phyloP scores from a whole-genome alignment of 805 yeast genomes.

The Vanderwaltozyma polyspora region DNA sequence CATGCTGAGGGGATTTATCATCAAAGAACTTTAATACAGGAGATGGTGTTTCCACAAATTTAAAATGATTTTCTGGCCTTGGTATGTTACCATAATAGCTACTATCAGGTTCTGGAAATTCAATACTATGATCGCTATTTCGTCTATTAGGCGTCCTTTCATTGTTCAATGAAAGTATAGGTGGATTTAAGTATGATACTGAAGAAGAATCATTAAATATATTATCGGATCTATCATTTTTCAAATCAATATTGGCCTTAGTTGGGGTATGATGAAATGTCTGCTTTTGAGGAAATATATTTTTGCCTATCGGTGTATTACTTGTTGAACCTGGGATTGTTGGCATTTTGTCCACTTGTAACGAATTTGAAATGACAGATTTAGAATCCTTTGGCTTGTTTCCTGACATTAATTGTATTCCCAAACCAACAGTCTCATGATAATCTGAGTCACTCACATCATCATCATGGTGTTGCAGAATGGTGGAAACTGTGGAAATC shows the following conservation, averaged over 20 bases:
- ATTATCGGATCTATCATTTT: too few species aligned
- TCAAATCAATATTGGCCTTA: constrained; percentile 3
- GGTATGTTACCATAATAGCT: neutral
- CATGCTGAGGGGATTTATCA: neutral
- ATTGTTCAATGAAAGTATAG: neutral
- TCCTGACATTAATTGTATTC: constrained; percentile 6
- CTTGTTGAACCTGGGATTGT: constrained; percentile 22
- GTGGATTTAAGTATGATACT: too few species aligned
- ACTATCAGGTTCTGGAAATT: neutral
- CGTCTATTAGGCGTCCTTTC: neutral
- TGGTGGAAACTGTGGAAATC: constrained; percentile 25
- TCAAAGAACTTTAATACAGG: constrained; percentile 28
- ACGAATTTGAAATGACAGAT: constrained; percentile 5
- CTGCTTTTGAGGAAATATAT: constrained; percentile 13
- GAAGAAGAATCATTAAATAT: neutral
- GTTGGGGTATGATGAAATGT: constrained; percentile 21
- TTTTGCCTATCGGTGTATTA: constrained; percentile 15
- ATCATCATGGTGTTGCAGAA: constrained; percentile 18
- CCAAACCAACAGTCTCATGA: constrained; percentile 10
- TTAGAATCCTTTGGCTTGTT: constrained; percentile 1
- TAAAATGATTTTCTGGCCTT: constrained; percentile 24
- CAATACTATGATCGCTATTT: neutral
- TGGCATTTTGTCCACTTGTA: constrained; percentile 16
- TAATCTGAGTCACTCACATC: constrained; percentile 5
- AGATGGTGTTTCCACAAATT: constrained; percentile 32